A percentile compares a stretch with the other conserved stretches of the same genome.
These are phyloP conservation scores for Trypanosoma mega DNA, from an alignment of 208 protist species.

Conservation along the genomic window DNA sequence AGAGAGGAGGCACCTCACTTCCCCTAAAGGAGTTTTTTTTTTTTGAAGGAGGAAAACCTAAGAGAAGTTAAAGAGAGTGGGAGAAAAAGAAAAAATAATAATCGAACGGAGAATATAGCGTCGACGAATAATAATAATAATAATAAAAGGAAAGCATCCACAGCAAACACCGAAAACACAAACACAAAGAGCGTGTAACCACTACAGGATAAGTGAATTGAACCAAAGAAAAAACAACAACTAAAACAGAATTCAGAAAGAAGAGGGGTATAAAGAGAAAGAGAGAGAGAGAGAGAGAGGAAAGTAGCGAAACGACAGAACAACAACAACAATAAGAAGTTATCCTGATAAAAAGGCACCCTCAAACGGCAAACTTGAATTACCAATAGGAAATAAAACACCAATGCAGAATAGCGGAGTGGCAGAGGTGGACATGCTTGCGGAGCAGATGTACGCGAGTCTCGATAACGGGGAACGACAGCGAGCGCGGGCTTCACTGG, in stretches of 20 bases:
- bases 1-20: too few relatives aligned
- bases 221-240: neutral
- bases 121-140: too few relatives aligned
- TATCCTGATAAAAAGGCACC: neutral
- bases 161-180: too few relatives aligned
- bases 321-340: neutral
- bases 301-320: neutral
- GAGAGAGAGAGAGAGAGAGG: neutral
- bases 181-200: too few relatives aligned
- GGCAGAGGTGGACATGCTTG: conserved; percentile 59
- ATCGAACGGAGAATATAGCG: too few relatives aligned
- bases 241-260: neutral
- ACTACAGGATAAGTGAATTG: too few relatives aligned
- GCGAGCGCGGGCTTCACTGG: conserved; percentile 43
- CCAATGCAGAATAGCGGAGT: conserved; percentile 32
- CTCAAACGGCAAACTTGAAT: neutral
- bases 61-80: too few relatives aligned
- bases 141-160: too few relatives aligned
- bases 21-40: too few relatives aligned
- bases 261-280: neutral
- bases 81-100: too few relatives aligned
- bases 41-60: too few relatives aligned
- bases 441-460: conserved; percentile 69
- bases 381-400: neutral
- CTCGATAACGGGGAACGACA: conserved; percentile 44